A percentile compares a stretch with the other conserved stretches of the same genome.
Evolutionary conservation across 2,329 filamentous ascomycete species (phyloP).

Genomic region (Ophiobolus disseminans): DNA sequence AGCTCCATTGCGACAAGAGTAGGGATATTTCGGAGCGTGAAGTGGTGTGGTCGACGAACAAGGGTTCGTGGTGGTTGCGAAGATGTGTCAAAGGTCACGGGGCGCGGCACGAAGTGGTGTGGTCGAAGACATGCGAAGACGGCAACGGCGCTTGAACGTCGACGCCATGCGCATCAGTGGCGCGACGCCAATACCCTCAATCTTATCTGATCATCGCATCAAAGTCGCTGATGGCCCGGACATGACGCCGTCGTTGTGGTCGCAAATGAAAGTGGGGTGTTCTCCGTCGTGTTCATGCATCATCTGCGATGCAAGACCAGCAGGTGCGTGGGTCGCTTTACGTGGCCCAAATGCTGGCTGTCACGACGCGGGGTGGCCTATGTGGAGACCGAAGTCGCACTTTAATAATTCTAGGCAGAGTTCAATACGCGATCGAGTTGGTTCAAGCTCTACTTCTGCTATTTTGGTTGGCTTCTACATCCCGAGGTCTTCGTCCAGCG

Average conservation of each 20-base stretch:
- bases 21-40: neutral
- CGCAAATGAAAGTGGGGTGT: neutral
- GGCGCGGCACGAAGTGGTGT: neutral
- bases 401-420: no score
- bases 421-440: no score
- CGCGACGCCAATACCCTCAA: neutral
- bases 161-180: neutral
- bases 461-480: no score
- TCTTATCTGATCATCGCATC: constrained; percentile 11
- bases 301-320: neutral
- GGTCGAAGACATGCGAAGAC: neutral
- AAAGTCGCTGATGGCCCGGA: constrained; percentile 6
- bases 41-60: neutral
- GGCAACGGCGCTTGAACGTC: neutral
- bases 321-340: no score
- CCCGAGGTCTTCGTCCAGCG: no score
- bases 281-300: neutral
- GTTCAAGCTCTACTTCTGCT: no score
- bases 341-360: no score
- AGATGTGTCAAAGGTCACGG: neutral
- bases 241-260: neutral
- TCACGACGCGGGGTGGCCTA: no score
- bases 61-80: neutral
- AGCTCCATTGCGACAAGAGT: neutral
- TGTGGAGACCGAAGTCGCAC: no score